phyloP scores from a whole-genome alignment of 148 eudicot species.

The Cornus florida region DNA sequence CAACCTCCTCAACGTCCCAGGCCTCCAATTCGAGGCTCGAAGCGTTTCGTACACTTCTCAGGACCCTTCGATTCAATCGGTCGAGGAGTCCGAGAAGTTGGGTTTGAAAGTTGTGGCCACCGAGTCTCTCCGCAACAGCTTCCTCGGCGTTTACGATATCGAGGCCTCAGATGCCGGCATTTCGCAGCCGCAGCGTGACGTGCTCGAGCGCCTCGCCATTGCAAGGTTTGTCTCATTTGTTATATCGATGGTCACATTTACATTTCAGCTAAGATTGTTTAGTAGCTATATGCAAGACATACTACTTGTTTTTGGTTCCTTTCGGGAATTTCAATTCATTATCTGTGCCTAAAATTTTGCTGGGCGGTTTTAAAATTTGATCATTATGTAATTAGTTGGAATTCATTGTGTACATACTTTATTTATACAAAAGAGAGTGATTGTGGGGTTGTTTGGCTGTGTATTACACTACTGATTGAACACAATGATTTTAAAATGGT shows the following conservation, averaged over 20 bases:
- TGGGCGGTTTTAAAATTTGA: too few species aligned
- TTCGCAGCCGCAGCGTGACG: conserved; percentile 46
- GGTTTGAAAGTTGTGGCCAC: conserved; percentile 59
- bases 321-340: too few species aligned
- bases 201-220: conserved; percentile 72
- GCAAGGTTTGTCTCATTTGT: conserved; percentile 48
- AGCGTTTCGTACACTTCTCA: conserved; percentile 23
- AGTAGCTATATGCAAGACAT: too few species aligned
- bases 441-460: too few species aligned
- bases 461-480: too few species aligned
- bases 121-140: conserved; percentile 55
- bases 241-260: not conserved
- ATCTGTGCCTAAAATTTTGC: too few species aligned
- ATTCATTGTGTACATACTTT: too few species aligned
- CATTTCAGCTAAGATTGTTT: too few species aligned
- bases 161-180: conserved; percentile 47
- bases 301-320: too few species aligned
- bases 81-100: conserved; percentile 60
- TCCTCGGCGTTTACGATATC: conserved; percentile 67
- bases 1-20: conserved; percentile 54
- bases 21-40: conserved; percentile 38
- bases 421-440: too few species aligned
- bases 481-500: too few species aligned
- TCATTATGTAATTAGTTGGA: too few species aligned
- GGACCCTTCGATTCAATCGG: conserved; percentile 19